phyloP scores from a whole-genome alignment of 805 yeast genomes.

The Pichia phayaonensis region DNA sequence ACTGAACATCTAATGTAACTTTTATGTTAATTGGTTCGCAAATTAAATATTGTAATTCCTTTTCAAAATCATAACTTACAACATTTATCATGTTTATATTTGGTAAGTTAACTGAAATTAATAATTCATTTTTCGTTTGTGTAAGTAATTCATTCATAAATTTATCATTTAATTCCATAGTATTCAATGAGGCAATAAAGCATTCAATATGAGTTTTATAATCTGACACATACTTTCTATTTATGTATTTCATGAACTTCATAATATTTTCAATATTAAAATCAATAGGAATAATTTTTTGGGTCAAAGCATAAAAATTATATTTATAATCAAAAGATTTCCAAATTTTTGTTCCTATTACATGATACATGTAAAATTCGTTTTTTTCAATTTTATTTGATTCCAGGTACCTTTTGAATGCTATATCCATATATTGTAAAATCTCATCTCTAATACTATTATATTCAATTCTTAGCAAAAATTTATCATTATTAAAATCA shows the following conservation, averaged over 20 bases:
- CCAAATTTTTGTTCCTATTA: constrained; percentile 16
- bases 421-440: constrained; percentile 16
- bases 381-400: neutral
- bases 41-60: constrained; percentile 40
- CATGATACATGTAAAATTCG: constrained; percentile 17
- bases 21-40: constrained; percentile 54
- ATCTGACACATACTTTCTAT: constrained; percentile 8
- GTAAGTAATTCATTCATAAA: neutral
- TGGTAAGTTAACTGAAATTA: constrained; percentile 58
- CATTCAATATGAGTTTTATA: constrained; percentile 10
- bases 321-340: constrained; percentile 17
- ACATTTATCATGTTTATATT: constrained; percentile 51
- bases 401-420: constrained; percentile 8
- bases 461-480: constrained; percentile 39
- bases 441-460: constrained; percentile 43
- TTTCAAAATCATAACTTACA: constrained; percentile 38
- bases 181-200: constrained; percentile 9
- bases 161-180: neutral
- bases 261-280: constrained; percentile 9
- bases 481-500: constrained; percentile 26
- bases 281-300: constrained; percentile 12
- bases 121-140: constrained; percentile 14
- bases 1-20: constrained; percentile 30
- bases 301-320: constrained; percentile 24
- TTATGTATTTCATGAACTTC: constrained; percentile 9